Conservation (phyloP, 345 rosid genomes). For the Erodium maritimum region DNA sequence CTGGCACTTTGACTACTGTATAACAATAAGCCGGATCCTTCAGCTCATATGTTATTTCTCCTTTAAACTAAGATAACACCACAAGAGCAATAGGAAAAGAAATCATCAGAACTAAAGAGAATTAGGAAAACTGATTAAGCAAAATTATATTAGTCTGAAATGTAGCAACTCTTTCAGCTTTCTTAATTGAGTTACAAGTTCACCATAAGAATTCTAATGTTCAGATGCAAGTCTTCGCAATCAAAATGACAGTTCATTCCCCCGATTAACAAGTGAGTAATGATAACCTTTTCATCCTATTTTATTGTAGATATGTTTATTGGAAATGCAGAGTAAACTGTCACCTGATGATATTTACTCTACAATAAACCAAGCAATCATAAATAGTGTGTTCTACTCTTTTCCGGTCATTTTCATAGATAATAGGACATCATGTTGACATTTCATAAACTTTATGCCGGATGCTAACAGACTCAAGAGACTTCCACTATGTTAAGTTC, state of each 20-base stretch:
- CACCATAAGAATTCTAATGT: background rate
- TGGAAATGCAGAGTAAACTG: background rate
- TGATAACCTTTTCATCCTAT: background rate
- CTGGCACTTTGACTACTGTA: conserved; percentile 42
- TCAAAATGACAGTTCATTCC: background rate
- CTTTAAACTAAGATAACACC: conserved; percentile 41
- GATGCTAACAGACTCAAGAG: background rate
- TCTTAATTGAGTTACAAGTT: background rate
- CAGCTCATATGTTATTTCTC: conserved; percentile 72
- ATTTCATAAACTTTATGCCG: too few species aligned
- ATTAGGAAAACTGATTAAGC: background rate
- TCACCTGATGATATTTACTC: background rate
- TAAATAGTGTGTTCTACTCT: too few species aligned
- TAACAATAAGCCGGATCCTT: conserved; percentile 80
- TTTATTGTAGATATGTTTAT: background rate
- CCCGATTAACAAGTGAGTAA: too few species aligned
- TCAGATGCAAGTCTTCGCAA: background rate
- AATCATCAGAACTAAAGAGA: background rate
- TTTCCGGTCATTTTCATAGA: too few species aligned
- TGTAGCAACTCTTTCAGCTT: background rate
- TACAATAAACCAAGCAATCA: background rate
- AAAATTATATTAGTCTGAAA: background rate
- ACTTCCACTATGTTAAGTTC: background rate
- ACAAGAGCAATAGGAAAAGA: conserved; percentile 10
- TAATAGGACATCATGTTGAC: too few species aligned